phyloP scores from a whole-genome alignment of 164 flowering plant species.

The Sedum album region DNA sequence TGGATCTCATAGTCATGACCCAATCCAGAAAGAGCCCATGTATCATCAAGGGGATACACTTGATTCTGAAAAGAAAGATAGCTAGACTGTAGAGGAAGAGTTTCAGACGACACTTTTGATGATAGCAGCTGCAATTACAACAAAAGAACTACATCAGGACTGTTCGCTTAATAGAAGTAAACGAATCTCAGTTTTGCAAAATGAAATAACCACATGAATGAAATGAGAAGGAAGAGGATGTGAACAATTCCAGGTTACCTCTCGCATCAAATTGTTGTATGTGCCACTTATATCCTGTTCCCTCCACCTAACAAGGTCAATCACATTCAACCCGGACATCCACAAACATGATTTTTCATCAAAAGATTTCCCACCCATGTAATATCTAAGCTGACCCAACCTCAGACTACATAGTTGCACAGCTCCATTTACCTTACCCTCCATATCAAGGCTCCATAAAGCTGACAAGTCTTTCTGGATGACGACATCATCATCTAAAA shows the following conservation, averaged over 20 bases:
- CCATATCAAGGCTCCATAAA: slow-evolving; percentile 73
- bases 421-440: slow-evolving; percentile 83
- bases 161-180: neutral
- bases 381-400: slow-evolving; percentile 48
- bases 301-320: slow-evolving; percentile 82
- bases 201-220: neutral
- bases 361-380: slow-evolving; percentile 27
- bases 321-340: slow-evolving; percentile 87
- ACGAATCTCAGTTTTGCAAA: no score
- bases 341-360: slow-evolving; percentile 59
- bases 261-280: slow-evolving; percentile 33
- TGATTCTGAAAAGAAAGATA: slow-evolving; percentile 58
- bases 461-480: slow-evolving; percentile 74
- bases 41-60: slow-evolving; percentile 46
- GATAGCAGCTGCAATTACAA: neutral
- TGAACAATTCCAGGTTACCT: slow-evolving; percentile 27
- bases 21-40: slow-evolving; percentile 64
- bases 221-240: neutral
- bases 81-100: slow-evolving; percentile 24
- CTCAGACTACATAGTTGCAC: slow-evolving; percentile 47
- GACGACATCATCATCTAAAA: slow-evolving; percentile 82
- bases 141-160: neutral
- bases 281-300: slow-evolving; percentile 41
- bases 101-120: neutral
- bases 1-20: slow-evolving; percentile 62